These are phyloP conservation scores for Anthostomella pinea DNA, from an alignment of 2,329 filamentous ascomycete species.

Conservation along the genomic window DNA sequence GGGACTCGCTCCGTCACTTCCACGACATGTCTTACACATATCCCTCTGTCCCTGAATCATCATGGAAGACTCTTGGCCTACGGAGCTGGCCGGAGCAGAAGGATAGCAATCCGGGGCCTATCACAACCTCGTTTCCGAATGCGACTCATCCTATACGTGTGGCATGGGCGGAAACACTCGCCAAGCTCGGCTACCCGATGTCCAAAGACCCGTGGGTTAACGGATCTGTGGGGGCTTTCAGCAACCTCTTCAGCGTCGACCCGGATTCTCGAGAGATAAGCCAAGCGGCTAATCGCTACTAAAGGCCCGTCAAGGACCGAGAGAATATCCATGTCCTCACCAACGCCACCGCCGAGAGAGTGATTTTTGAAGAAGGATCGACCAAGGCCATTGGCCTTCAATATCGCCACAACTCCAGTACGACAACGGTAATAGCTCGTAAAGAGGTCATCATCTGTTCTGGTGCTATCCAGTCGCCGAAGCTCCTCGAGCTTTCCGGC, in stretches of 20 bases:
- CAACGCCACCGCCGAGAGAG: slow-evolving; percentile 4
- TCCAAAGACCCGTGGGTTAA: slow-evolving; percentile 6
- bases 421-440: not conserved
- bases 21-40: slow-evolving; percentile 24
- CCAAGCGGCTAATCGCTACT: slow-evolving; percentile 2
- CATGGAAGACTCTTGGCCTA: slow-evolving; percentile 7
- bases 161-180: slow-evolving; percentile 13
- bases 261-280: not conserved
- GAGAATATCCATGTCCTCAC: slow-evolving; percentile 4
- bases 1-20: slow-evolving; percentile 31
- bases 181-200: slow-evolving; percentile 7
- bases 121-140: too few relatives aligned
- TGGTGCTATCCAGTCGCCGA: slow-evolving; percentile 55
- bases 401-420: not conserved
- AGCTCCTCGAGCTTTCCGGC: slow-evolving; percentile 58
- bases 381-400: slow-evolving; percentile 2
- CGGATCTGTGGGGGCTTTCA: slow-evolving; percentile 19
- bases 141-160: slow-evolving; percentile 13
- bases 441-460: slow-evolving; percentile 57
- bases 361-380: slow-evolving; percentile 1
- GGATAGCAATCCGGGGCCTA: too few relatives aligned
- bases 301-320: slow-evolving; percentile 1
- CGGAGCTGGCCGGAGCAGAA: too few relatives aligned
- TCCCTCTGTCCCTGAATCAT: not conserved
- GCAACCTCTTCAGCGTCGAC: slow-evolving; percentile 9